Conservation (phyloP, 345 rosid genomes). For the Brassica juncea region DNA sequence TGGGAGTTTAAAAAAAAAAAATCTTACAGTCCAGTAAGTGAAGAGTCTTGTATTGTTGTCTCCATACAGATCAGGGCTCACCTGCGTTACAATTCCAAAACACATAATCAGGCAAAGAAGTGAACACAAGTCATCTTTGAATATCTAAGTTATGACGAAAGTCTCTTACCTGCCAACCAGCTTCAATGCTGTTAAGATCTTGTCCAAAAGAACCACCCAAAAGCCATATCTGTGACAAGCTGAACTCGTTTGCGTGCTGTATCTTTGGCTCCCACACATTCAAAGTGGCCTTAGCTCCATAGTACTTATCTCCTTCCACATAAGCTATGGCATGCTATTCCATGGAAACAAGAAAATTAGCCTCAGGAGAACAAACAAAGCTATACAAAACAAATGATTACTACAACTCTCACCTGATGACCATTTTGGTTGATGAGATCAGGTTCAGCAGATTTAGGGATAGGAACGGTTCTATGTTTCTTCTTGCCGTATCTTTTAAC, state of each 20-base stretch:
- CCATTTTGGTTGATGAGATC: conserved; percentile 80
- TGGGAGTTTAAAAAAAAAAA: conserved; percentile 9
- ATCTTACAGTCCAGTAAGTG: conserved; percentile 98
- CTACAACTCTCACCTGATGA: conserved; percentile 63
- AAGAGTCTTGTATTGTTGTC: conserved; percentile 98
- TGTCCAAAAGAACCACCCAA: conserved; percentile 96
- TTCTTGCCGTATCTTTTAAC: conserved; percentile 81
- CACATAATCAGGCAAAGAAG: background rate
- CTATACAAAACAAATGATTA: background rate
- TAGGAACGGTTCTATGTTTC: conserved; percentile 70
- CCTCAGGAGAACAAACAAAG: conserved; percentile 16
- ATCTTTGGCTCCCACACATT: conserved; percentile 98
- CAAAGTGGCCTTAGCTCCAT: conserved; percentile 93
- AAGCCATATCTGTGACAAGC: conserved; percentile 96
- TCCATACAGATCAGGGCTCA: conserved; percentile 97
- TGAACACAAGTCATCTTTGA: background rate
- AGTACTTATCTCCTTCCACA: conserved; percentile 85
- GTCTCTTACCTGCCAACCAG: conserved; percentile 91
- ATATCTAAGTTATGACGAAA: background rate
- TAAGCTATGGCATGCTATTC: conserved; percentile 92
- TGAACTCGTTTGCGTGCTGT: conserved; percentile 86
- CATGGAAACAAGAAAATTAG: background rate
- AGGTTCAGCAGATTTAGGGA: conserved; percentile 86
- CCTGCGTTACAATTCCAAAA: conserved; percentile 48
- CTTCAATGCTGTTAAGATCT: conserved; percentile 99